Evolutionary conservation across 1,139 yeast genomes (phyloP).

Genomic region (Taiozyma onychis): DNA sequence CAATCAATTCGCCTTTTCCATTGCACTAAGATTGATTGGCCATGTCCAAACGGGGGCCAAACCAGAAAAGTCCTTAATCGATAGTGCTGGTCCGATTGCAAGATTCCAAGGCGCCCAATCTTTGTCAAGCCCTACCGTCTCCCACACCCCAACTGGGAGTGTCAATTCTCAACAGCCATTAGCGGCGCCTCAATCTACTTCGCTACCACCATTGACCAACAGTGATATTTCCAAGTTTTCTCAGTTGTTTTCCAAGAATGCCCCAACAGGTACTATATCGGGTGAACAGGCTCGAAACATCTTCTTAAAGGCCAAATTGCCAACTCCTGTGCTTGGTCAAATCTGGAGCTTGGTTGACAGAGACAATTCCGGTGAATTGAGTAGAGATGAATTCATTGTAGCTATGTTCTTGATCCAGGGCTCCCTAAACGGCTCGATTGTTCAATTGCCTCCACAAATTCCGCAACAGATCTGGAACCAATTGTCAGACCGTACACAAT

Average conservation of each 20-base stretch:
- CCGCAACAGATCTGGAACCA: constrained; percentile 68
- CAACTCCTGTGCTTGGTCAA: constrained; percentile 70
- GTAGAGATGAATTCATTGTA: constrained; percentile 70
- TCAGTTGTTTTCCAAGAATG: constrained; percentile 69
- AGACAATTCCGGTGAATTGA: constrained; percentile 64
- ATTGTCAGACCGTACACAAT: constrained; percentile 22
- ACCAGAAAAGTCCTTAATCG: constrained; percentile 46
- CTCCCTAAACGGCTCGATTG: constrained; percentile 59
- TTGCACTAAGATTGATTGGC: constrained; percentile 86
- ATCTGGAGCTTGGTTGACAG: constrained; percentile 88
- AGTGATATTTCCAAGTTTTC: constrained; percentile 68
- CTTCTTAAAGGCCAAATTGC: constrained; percentile 81
- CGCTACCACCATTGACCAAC: constrained; percentile 55
- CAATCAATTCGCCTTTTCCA: constrained; percentile 74
- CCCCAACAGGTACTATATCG: constrained; percentile 49
- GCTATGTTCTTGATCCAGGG: constrained; percentile 96
- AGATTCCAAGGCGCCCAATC: constrained; percentile 35
- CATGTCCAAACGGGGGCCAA: constrained; percentile 75
- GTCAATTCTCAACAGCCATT: constrained; percentile 13
- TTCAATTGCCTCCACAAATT: constrained; percentile 61
- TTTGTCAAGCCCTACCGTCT: constrained; percentile 19
- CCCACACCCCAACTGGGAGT: constrained; percentile 11
- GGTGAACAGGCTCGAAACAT: constrained; percentile 82
- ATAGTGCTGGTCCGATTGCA: constrained; percentile 54
- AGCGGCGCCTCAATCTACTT: constrained; percentile 20